These are phyloP conservation scores for Elymus sibiricus DNA, from an alignment of 176 grass and related monocot genomes.

Conservation along the genomic window DNA sequence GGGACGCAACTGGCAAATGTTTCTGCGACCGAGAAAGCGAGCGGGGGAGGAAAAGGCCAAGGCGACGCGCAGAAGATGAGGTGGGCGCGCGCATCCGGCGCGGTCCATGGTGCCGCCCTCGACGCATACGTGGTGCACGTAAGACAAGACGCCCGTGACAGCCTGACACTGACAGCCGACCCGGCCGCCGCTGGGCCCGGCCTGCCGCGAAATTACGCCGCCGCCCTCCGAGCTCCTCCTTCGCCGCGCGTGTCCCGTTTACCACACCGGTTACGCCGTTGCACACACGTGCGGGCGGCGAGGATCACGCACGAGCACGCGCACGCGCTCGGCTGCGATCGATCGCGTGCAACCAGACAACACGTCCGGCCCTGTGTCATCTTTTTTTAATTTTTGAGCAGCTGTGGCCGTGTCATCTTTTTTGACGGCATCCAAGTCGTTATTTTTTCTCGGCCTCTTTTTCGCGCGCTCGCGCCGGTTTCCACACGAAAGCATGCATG, in stretches of 20 bases:
- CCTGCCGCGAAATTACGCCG: background rate
- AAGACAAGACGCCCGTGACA: slow-evolving; percentile 27
- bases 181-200: background rate
- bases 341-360: no score
- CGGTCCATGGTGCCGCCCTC: background rate
- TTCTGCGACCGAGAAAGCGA: background rate
- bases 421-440: no score
- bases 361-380: no score
- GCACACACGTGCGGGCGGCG: background rate
- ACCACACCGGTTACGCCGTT: no score
- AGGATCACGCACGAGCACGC: no score
- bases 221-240: no score
- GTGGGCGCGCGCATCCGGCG: background rate
- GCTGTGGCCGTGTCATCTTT: no score
- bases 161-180: no score
- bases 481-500: background rate
- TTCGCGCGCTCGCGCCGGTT: background rate
- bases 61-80: slow-evolving; percentile 12
- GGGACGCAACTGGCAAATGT: no score
- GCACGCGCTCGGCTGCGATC: no score
- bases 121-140: slow-evolving; percentile 17
- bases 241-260: no score
- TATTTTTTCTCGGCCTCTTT: background rate
- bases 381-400: no score
- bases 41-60: background rate